phyloP scores from a whole-genome alignment of 2,329 filamentous ascomycete genomes.

The Diaporthe ilicicola region DNA sequence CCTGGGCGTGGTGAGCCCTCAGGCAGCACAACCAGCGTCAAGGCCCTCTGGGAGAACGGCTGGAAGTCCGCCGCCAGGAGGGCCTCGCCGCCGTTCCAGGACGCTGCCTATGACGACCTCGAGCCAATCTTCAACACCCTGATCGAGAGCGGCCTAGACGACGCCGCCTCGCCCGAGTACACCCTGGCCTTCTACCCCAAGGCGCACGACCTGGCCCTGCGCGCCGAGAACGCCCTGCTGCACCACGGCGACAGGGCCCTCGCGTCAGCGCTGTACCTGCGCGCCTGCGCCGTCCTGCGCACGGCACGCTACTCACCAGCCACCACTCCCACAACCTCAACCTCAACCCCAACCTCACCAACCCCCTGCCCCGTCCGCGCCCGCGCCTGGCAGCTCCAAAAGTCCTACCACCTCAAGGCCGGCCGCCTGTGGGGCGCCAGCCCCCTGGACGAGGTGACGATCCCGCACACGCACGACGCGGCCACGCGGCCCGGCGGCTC shows the following conservation, averaged over 20 bases:
- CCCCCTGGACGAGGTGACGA: conserved; percentile 67
- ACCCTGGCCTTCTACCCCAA: conserved; percentile 69
- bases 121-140: conserved; percentile 72
- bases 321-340: not conserved
- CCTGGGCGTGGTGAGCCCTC: conserved; percentile 56
- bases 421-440: conserved; percentile 56
- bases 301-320: conserved; percentile 72
- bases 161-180: conserved; percentile 72
- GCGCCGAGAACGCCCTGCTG: conserved; percentile 59
- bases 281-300: conserved; percentile 75
- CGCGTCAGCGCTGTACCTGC: conserved; percentile 67
- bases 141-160: conserved; percentile 67
- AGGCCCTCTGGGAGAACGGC: conserved; percentile 77
- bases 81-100: conserved; percentile 72
- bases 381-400: conserved; percentile 71
- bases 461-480: conserved; percentile 60
- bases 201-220: conserved; percentile 63
- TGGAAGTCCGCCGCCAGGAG: conserved; percentile 73
- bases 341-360: conserved; percentile 48
- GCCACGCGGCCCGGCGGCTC: conserved; percentile 1
- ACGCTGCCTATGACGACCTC: conserved; percentile 74
- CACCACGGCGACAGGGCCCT: conserved; percentile 56
- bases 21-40: conserved; percentile 48
- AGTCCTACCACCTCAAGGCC: conserved; percentile 68
- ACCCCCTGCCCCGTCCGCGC: conserved; percentile 58